phyloP scores from a whole-genome alignment of 108 stramenopile species.

The Thalassiosira profunda region DNA sequence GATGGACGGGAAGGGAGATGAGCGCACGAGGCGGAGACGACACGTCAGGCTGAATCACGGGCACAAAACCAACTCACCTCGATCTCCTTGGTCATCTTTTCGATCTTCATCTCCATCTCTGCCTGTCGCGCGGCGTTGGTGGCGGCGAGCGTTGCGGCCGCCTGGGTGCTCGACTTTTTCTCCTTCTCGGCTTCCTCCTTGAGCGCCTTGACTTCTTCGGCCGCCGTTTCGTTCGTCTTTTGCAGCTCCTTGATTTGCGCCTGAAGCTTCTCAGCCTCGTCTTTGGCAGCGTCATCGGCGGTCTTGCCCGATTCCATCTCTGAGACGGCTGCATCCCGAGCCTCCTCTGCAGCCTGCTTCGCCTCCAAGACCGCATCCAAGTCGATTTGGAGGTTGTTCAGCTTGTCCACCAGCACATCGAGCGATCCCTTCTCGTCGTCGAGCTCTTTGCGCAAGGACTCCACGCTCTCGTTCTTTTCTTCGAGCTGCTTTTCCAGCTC shows the following conservation, averaged over 20 bases:
- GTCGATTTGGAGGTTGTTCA: slow-evolving; percentile 20
- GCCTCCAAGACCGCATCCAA: slow-evolving; percentile 19
- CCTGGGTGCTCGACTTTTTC: slow-evolving; percentile 37
- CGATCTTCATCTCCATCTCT: slow-evolving; percentile 49
- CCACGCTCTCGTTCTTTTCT: slow-evolving; percentile 19
- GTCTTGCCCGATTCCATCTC: slow-evolving; percentile 17
- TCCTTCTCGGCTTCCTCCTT: slow-evolving; percentile 35
- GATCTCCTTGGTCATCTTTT: slow-evolving; percentile 47
- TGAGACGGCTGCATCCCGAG: slow-evolving; percentile 1
- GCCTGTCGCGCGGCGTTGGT: slow-evolving; percentile 49
- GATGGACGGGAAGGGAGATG: background rate
- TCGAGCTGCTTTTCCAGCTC: slow-evolving; percentile 30
- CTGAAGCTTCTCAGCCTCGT: slow-evolving; percentile 36
- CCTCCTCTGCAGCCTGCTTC: slow-evolving; percentile 12
- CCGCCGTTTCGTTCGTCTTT: slow-evolving; percentile 21
- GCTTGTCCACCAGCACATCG: background rate
- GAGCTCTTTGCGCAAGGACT: slow-evolving; percentile 22
- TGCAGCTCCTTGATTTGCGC: slow-evolving; percentile 27
- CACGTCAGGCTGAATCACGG: background rate
- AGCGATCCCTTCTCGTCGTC: slow-evolving; percentile 19
- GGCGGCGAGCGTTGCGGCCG: slow-evolving; percentile 44
- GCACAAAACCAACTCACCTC: no score
- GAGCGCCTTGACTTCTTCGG: slow-evolving; percentile 20
- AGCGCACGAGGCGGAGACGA: background rate
- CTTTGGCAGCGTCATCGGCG: slow-evolving; percentile 17